Conservation (phyloP, 2,329 filamentous ascomycete genomes). For the Coniochaeta sp. region DNA sequence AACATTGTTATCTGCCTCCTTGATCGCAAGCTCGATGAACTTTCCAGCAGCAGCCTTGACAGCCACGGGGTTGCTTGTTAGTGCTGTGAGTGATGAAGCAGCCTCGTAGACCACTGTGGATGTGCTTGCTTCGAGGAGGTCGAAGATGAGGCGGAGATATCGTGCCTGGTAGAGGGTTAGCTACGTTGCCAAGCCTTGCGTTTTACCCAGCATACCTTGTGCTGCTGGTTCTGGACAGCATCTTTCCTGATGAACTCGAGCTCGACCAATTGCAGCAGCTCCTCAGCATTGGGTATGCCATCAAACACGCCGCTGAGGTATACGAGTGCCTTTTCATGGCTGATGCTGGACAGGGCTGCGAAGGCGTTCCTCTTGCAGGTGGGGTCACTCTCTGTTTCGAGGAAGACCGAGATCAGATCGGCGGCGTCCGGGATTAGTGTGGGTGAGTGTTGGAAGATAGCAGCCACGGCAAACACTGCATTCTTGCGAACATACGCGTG, state of each 20-base stretch:
- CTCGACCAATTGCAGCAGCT: conserved; percentile 86
- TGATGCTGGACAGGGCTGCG: conserved; percentile 81
- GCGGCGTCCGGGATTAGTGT: conserved; percentile 90
- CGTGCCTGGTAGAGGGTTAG: conserved; percentile 52
- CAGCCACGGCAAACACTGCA: conserved; percentile 88
- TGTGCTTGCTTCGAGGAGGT: conserved; percentile 84
- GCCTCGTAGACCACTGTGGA: conserved; percentile 97
- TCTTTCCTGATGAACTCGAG: conserved; percentile 97
- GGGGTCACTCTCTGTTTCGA: conserved; percentile 83
- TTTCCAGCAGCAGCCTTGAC: conserved; percentile 95
- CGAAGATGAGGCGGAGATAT: conserved; percentile 92
- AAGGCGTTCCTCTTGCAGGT: conserved; percentile 99
- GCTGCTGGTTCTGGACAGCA: conserved; percentile 86
- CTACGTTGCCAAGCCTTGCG: conserved; percentile 3
- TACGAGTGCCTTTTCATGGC: conserved; percentile 83
- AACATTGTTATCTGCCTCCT: conserved; percentile 97
- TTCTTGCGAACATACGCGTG: conserved; percentile 99
- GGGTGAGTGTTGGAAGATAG: conserved; percentile 86
- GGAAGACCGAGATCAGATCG: conserved; percentile 82
- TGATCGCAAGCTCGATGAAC: conserved; percentile 94
- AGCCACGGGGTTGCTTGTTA: conserved; percentile 94
- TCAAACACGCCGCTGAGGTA: conserved; percentile 89
- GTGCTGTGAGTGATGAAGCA: conserved; percentile 83
- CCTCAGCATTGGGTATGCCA: conserved; percentile 87
- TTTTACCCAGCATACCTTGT: conserved; percentile 59